Evolutionary conservation across 306 rosid species (phyloP).

Genomic region (Ochetophila trinervis): DNA sequence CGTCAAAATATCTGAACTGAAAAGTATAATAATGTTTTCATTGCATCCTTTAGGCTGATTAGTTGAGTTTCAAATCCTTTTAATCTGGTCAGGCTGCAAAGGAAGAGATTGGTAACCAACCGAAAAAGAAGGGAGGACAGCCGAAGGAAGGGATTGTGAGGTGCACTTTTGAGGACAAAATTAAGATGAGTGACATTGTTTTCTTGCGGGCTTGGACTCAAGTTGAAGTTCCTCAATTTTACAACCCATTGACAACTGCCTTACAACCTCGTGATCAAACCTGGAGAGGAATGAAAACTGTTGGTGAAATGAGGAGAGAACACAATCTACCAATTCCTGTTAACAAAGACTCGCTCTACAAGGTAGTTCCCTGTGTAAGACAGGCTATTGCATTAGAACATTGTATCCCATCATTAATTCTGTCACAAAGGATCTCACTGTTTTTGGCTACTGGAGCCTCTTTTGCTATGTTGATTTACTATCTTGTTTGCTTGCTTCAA

Average conservation of each 20-base stretch:
- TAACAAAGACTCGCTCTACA: constrained; percentile 87
- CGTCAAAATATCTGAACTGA: neutral
- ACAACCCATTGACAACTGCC: constrained; percentile 80
- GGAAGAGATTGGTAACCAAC: constrained; percentile 79
- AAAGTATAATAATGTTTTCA: neutral
- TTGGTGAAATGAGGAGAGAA: constrained; percentile 85
- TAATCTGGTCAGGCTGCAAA: constrained; percentile 70
- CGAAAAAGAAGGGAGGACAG: constrained; percentile 69
- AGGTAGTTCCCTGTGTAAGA: constrained; percentile 42
- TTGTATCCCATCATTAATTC: neutral
- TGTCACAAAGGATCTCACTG: neutral
- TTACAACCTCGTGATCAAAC: constrained; percentile 73
- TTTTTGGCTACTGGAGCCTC: neutral
- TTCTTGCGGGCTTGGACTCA: constrained; percentile 89
- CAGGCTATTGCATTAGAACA: constrained; percentile 2
- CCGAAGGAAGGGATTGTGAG: constrained; percentile 87
- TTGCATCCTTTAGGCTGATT: neutral
- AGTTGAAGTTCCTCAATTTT: constrained; percentile 78
- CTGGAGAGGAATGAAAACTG: constrained; percentile 94
- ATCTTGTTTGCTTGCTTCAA: constrained; percentile 4
- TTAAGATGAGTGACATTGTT: constrained; percentile 93
- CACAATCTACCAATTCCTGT: constrained; percentile 61
- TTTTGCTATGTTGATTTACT: neutral
- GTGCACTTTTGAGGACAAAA: constrained; percentile 95
- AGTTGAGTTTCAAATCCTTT: neutral